Conservation (phyloP, 768 basidiomycete genomes). For the Mycena filopes region DNA sequence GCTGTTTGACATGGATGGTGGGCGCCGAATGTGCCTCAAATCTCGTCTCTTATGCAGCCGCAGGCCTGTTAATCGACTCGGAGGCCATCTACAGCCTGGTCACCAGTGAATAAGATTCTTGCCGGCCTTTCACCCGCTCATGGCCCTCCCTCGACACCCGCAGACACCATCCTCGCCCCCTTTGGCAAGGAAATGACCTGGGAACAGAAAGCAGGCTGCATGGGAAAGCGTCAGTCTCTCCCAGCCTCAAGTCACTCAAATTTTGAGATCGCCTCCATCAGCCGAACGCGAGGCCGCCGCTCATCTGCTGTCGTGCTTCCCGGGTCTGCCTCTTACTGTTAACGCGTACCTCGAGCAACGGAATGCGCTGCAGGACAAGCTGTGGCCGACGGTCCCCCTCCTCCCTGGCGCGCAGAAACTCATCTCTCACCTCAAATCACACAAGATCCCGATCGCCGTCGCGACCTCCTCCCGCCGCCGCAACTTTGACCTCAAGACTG, state of each 20-base stretch:
- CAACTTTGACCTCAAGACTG: slow-evolving; percentile 76
- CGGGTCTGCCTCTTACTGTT: slow-evolving; percentile 71
- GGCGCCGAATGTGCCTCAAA: slow-evolving; percentile 15
- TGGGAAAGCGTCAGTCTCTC: slow-evolving; percentile 78
- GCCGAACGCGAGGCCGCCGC: slow-evolving; percentile 72
- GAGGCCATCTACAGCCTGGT: slow-evolving; percentile 82
- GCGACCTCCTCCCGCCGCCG: slow-evolving; percentile 80
- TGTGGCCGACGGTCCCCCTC: slow-evolving; percentile 76
- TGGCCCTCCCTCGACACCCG: slow-evolving; percentile 2
- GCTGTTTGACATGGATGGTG: slow-evolving; percentile 81
- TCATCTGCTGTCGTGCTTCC: slow-evolving; percentile 83
- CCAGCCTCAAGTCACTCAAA: not conserved
- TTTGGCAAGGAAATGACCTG: slow-evolving; percentile 86
- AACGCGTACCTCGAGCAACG: slow-evolving; percentile 70
- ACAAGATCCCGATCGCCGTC: slow-evolving; percentile 80
- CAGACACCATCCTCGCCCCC: slow-evolving; percentile 77
- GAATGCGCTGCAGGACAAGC: slow-evolving; percentile 64
- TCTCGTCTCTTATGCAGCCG: not conserved
- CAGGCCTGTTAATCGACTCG: slow-evolving; percentile 81
- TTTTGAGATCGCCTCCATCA: slow-evolving; percentile 38
- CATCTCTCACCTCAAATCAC: slow-evolving; percentile 73
- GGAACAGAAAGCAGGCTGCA: slow-evolving; percentile 89
- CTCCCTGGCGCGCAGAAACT: slow-evolving; percentile 81
- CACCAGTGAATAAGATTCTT: slow-evolving; percentile 64
- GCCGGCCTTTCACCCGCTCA: not conserved